Percentiles rank a stretch among this genome's conserved stretches.
Conservation (phyloP, 1,284 basidiomycete species). For the Pascua sp. region DNA sequence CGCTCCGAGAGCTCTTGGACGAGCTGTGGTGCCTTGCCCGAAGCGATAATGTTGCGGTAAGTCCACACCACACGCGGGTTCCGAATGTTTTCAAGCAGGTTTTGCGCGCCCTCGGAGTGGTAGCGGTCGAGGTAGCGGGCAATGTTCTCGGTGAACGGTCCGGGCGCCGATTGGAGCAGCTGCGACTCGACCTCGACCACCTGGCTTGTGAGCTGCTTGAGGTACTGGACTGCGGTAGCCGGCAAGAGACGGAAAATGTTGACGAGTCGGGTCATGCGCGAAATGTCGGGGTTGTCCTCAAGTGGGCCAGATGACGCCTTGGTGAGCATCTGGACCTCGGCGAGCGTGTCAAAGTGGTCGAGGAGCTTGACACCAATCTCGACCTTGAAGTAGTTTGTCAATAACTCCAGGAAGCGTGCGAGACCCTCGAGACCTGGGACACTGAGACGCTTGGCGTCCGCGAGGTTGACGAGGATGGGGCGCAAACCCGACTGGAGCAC, state of each 20-base stretch:
- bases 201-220: slow-evolving; percentile 77
- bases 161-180: slow-evolving; percentile 83
- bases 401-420: slow-evolving; percentile 86
- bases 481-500: slow-evolving; percentile 90
- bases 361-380: slow-evolving; percentile 97
- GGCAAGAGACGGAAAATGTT: slow-evolving; percentile 97
- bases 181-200: slow-evolving; percentile 92
- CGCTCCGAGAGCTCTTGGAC: slow-evolving; percentile 68
- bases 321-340: slow-evolving; percentile 72
- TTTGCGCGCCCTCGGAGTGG: slow-evolving; percentile 75
- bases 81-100: slow-evolving; percentile 75
- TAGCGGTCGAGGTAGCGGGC: slow-evolving; percentile 90
- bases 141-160: slow-evolving; percentile 91
- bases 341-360: slow-evolving; percentile 89
- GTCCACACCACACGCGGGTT: slow-evolving; percentile 73
- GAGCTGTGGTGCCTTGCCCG: slow-evolving; percentile 70
- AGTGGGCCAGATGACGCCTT: slow-evolving; percentile 73
- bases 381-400: slow-evolving; percentile 99
- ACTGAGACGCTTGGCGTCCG: slow-evolving; percentile 90
- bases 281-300: slow-evolving; percentile 84
- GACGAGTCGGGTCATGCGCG: slow-evolving; percentile 86
- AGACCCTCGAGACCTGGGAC: slow-evolving; percentile 94
- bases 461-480: slow-evolving; percentile 96
- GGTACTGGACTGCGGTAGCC: slow-evolving; percentile 85
- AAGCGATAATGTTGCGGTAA: slow-evolving; percentile 73